These are phyloP conservation scores for Sindora glabra DNA, from an alignment of 306 rosid species.

Conservation along the genomic window DNA sequence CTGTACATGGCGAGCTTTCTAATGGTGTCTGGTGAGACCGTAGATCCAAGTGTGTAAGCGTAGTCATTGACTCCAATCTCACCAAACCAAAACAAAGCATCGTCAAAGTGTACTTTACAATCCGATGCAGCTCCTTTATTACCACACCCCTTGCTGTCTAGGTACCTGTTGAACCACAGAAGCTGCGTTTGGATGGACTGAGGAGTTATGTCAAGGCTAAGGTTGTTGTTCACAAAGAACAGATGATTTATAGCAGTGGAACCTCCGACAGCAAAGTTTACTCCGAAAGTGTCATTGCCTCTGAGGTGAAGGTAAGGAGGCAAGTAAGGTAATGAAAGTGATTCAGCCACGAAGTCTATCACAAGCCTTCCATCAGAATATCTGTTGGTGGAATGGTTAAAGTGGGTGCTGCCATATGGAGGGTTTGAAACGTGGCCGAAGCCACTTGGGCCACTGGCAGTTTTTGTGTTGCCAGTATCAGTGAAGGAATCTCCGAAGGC, in stretches of 20 bases:
- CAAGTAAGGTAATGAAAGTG: slow-evolving; percentile 63
- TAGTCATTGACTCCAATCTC: slow-evolving; percentile 97
- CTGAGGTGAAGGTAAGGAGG: slow-evolving; percentile 42
- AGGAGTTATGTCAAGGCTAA: slow-evolving; percentile 61
- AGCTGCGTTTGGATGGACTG: slow-evolving; percentile 73
- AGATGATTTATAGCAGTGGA: slow-evolving; percentile 69
- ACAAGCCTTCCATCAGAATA: slow-evolving; percentile 91
- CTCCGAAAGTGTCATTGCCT: slow-evolving; percentile 41
- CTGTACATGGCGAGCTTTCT: slow-evolving; percentile 46
- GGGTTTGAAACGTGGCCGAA: slow-evolving; percentile 70
- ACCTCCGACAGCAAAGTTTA: slow-evolving; percentile 90
- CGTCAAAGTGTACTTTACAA: slow-evolving; percentile 40
- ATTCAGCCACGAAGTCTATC: slow-evolving; percentile 69
- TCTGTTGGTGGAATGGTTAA: slow-evolving; percentile 76
- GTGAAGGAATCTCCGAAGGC: slow-evolving; percentile 96
- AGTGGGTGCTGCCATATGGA: slow-evolving; percentile 76
- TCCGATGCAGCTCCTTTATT: slow-evolving; percentile 15
- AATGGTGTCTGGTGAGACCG: slow-evolving; percentile 39
- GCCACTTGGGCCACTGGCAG: slow-evolving; percentile 58
- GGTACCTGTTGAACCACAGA: slow-evolving; percentile 61
- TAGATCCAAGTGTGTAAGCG: slow-evolving; percentile 77
- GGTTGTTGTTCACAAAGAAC: slow-evolving; percentile 74
- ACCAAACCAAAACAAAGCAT: slow-evolving; percentile 83
- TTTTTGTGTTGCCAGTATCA: slow-evolving; percentile 87
- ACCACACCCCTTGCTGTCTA: slow-evolving; percentile 37